phyloP scores from a whole-genome alignment of 2,329 filamentous ascomycete genomes.

The Fusarium bactridioides region DNA sequence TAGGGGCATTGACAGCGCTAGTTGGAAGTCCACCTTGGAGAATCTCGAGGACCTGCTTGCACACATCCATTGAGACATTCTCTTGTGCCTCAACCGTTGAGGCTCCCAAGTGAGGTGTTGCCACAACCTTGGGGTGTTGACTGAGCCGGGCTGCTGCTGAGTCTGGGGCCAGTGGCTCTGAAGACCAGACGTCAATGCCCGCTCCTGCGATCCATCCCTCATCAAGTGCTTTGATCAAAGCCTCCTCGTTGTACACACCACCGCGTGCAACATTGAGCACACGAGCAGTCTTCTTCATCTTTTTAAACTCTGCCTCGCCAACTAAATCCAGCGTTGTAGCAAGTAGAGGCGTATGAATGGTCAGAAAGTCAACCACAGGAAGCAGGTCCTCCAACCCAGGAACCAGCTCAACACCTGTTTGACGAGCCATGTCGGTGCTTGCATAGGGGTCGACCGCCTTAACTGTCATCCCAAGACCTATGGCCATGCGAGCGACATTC shows the following conservation, averaged over 20 bases:
- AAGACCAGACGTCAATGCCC: slow-evolving; percentile 81
- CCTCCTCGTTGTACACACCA: slow-evolving; percentile 80
- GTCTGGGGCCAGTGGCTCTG: slow-evolving; percentile 67
- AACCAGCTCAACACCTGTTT: slow-evolving; percentile 72
- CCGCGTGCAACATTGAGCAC: slow-evolving; percentile 83
- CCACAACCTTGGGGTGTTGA: slow-evolving; percentile 74
- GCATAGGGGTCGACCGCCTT: slow-evolving; percentile 81
- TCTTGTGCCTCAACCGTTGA: slow-evolving; percentile 85
- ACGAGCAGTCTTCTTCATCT: slow-evolving; percentile 77
- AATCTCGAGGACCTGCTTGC: slow-evolving; percentile 79
- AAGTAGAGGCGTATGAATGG: slow-evolving; percentile 81
- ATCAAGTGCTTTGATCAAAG: slow-evolving; percentile 74
- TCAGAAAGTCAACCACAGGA: slow-evolving; percentile 76
- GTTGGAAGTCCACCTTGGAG: slow-evolving; percentile 76
- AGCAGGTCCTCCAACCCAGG: slow-evolving; percentile 66
- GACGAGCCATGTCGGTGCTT: slow-evolving; percentile 72
- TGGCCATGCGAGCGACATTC: slow-evolving; percentile 80
- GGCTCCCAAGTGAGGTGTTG: slow-evolving; percentile 81
- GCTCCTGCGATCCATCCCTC: slow-evolving; percentile 77
- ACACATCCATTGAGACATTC: slow-evolving; percentile 84
- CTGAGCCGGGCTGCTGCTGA: slow-evolving; percentile 70
- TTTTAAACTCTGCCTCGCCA: slow-evolving; percentile 68
- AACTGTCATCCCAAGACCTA: slow-evolving; percentile 79
- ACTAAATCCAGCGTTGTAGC: slow-evolving; percentile 80
- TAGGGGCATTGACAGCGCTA: slow-evolving; percentile 80